Percentiles rank a stretch among this genome's conserved stretches.
phyloP scores from a whole-genome alignment of 805 yeast genomes.

The Spathaspora girioi region DNA sequence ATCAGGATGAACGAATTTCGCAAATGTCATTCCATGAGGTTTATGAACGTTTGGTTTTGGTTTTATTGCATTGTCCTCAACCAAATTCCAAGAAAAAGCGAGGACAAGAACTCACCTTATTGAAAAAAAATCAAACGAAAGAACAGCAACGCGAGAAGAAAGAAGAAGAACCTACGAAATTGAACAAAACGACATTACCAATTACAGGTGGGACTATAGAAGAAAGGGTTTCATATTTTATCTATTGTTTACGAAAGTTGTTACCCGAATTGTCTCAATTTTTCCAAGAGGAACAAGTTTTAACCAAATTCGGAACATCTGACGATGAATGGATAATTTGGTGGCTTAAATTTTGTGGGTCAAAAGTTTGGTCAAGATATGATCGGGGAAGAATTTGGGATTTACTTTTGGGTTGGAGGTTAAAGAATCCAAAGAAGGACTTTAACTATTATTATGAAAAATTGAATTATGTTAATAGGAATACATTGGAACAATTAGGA shows the following conservation, averaged over 20 bases:
- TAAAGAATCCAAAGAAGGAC: constrained; percentile 25
- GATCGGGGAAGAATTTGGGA: constrained; percentile 94
- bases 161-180: constrained; percentile 13
- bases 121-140: background rate
- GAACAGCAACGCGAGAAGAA: background rate
- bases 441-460: constrained; percentile 29
- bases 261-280: constrained; percentile 76
- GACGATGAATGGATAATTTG: constrained; percentile 90
- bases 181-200: constrained; percentile 39
- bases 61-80: constrained; percentile 71
- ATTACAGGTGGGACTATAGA: constrained; percentile 61
- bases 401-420: constrained; percentile 72
- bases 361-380: constrained; percentile 74
- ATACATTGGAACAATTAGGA: constrained; percentile 39
- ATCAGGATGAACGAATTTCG: constrained; percentile 22
- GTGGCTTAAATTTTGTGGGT: constrained; percentile 93
- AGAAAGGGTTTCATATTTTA: constrained; percentile 65
- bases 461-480: constrained; percentile 29
- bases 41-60: constrained; percentile 72
- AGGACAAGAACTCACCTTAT: background rate
- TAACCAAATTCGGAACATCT: constrained; percentile 50
- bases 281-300: constrained; percentile 75
- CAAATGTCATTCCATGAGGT: constrained; percentile 59
- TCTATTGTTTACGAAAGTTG: constrained; percentile 55
- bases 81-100: constrained; percentile 17